Conservation (phyloP, 352 stramenopile genomes). For the Paralagenidium karlingii region DNA sequence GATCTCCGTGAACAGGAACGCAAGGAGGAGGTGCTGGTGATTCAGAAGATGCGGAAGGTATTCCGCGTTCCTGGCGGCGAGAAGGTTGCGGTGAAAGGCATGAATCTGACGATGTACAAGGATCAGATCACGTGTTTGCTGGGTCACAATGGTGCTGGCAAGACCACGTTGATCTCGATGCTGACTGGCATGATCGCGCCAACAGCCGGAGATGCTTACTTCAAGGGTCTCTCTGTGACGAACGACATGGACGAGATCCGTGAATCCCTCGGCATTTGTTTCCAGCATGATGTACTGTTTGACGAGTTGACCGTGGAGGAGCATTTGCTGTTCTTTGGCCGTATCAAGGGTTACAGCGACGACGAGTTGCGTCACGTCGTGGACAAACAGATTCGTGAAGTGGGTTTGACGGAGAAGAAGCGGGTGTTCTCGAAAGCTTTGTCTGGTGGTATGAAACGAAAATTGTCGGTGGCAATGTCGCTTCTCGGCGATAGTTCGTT, state of each 20-base stretch:
- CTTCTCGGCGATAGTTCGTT: slow-evolving; percentile 69
- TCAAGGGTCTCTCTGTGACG: slow-evolving; percentile 35
- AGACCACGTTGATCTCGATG: slow-evolving; percentile 72
- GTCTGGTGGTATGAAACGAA: slow-evolving; percentile 82
- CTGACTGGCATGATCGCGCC: slow-evolving; percentile 46
- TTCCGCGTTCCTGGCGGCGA: slow-evolving; percentile 68
- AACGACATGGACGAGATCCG: slow-evolving; percentile 82
- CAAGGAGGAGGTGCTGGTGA: slow-evolving; percentile 26
- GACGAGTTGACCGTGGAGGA: slow-evolving; percentile 92
- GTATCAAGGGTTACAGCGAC: slow-evolving; percentile 80
- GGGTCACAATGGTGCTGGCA: slow-evolving; percentile 67
- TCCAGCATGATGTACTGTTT: slow-evolving; percentile 96
- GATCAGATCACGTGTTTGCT: slow-evolving; percentile 63
- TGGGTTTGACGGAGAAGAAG: slow-evolving; percentile 86
- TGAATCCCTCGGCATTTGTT: slow-evolving; percentile 89
- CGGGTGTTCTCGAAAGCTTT: slow-evolving; percentile 28
- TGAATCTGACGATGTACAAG: slow-evolving; percentile 73
- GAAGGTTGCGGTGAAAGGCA: slow-evolving; percentile 78
- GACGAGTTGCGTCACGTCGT: slow-evolving; percentile 8
- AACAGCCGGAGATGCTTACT: slow-evolving; percentile 27
- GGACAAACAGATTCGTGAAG: slow-evolving; percentile 66
- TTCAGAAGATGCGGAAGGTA: slow-evolving; percentile 51
- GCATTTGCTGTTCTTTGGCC: slow-evolving; percentile 90
- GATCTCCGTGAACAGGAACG: no score
- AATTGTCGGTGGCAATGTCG: slow-evolving; percentile 81